Evolutionary conservation across 2,329 filamentous ascomycete species (phyloP).

Genomic region (Trichoderma hamatum): DNA sequence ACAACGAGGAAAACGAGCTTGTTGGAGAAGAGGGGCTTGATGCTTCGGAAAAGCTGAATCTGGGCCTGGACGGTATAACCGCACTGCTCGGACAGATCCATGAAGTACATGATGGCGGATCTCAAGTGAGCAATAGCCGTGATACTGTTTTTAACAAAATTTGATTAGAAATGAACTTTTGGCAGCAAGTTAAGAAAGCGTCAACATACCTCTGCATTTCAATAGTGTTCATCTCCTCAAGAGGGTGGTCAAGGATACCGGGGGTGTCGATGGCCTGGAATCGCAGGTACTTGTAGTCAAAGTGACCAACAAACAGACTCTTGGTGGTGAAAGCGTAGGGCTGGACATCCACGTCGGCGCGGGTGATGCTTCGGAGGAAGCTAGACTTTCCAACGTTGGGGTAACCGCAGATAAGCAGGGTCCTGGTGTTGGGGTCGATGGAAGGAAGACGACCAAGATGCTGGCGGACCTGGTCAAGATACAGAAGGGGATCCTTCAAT

Average conservation of each 20-base stretch:
- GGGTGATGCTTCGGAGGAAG: constrained; percentile 88
- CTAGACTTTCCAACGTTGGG: constrained; percentile 98
- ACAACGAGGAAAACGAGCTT: constrained; percentile 96
- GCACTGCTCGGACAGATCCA: constrained; percentile 96
- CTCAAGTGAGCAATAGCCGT: constrained; percentile 96
- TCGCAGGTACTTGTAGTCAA: constrained; percentile 77
- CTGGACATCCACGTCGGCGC: constrained; percentile 95
- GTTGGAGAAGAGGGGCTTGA: constrained; percentile 95
- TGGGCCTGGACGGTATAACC: constrained; percentile 92
- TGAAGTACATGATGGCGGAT: constrained; percentile 95
- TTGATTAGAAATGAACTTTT: constrained; percentile 21
- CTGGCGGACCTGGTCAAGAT: constrained; percentile 89
- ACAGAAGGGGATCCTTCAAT: constrained; percentile 90
- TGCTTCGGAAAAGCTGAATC: constrained; percentile 92
- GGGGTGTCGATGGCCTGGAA: constrained; percentile 90
- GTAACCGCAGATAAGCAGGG: constrained; percentile 94
- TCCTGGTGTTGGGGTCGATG: constrained; percentile 98
- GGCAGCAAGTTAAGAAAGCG: too few relatives aligned
- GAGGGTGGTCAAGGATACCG: constrained; percentile 95
- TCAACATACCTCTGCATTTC: constrained; percentile 78
- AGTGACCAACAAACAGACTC: constrained; percentile 94
- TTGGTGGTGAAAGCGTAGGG: constrained; percentile 99
- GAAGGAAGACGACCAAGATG: constrained; percentile 95
- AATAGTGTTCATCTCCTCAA: constrained; percentile 99
- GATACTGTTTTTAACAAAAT: constrained; percentile 57